phyloP scores from a whole-genome alignment of 2,329 filamentous ascomycete species.

The Emergomyces africanus region DNA sequence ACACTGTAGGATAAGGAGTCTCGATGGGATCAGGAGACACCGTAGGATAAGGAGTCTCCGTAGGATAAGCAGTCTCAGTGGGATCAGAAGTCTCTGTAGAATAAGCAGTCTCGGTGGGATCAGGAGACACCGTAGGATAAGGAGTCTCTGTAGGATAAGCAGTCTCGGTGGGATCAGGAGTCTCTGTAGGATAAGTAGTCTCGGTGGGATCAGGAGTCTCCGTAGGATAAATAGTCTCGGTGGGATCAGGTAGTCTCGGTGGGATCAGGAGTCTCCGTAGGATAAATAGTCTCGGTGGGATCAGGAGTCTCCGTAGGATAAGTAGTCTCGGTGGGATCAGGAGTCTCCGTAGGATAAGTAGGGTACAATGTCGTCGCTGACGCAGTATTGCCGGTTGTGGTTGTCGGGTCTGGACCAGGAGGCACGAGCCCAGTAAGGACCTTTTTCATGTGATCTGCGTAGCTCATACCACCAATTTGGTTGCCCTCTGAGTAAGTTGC shows the following conservation, averaged over 20 bases:
- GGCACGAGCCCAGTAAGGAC: conserved; percentile 7
- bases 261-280: no score
- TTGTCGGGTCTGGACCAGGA: conserved; percentile 14
- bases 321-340: no score
- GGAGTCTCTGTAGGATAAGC: not conserved
- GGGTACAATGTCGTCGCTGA: not conserved
- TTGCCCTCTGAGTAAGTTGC: conserved; percentile 13
- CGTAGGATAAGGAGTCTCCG: no score
- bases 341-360: no score
- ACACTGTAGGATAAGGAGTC: not conserved
- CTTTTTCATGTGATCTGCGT: conserved; percentile 12
- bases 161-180: not conserved
- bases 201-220: not conserved
- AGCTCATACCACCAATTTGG: conserved; percentile 6
- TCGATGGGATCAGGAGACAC: not conserved
- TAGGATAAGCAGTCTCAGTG: no score
- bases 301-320: no score
- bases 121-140: not conserved
- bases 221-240: not conserved
- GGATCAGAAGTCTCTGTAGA: no score
- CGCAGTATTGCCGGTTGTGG: conserved; percentile 3
- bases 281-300: no score
- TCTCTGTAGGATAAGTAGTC: not conserved
- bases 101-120: no score
- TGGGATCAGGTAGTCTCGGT: no score